Evolutionary conservation across 2,329 filamentous ascomycete genomes (phyloP).

Genomic region (Arthrobotrys iridis): DNA sequence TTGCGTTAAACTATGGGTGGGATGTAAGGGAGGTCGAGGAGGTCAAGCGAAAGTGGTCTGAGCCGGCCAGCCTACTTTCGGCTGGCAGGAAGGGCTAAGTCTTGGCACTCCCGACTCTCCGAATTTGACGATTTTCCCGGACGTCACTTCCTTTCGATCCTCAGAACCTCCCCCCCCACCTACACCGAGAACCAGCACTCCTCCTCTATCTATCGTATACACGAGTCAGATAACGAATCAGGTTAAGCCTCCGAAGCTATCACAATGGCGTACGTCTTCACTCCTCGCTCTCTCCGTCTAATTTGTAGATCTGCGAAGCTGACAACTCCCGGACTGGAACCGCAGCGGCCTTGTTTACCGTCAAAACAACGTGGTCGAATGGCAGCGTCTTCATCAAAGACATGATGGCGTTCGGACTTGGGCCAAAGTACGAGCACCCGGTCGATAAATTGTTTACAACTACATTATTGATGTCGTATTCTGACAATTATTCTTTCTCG

Average conservation of each 20-base stretch:
- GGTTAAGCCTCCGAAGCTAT: slow-evolving; percentile 16
- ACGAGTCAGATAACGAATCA: slow-evolving; percentile 32
- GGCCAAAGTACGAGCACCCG: slow-evolving; percentile 68
- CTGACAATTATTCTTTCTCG: slow-evolving; percentile 29
- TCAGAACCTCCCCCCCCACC: slow-evolving; percentile 17
- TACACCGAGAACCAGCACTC: slow-evolving; percentile 7
- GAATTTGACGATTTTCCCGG: slow-evolving; percentile 38
- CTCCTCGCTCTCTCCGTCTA: slow-evolving; percentile 3
- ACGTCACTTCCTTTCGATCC: slow-evolving; percentile 52
- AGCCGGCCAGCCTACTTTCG: slow-evolving; percentile 25
- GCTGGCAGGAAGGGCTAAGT: slow-evolving; percentile 20
- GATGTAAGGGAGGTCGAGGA: slow-evolving; percentile 13
- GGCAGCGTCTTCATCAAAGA: slow-evolving; percentile 74
- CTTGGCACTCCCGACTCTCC: slow-evolving; percentile 53
- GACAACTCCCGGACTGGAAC: slow-evolving; percentile 42
- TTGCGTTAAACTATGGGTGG: slow-evolving; percentile 2
- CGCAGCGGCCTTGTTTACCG: slow-evolving; percentile 68
- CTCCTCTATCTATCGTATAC: neutral
- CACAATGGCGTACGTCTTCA: slow-evolving; percentile 50
- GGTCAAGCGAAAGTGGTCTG: slow-evolving; percentile 52
- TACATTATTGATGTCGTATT: slow-evolving; percentile 4
- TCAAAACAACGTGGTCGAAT: slow-evolving; percentile 74
- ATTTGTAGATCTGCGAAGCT: slow-evolving; percentile 28
- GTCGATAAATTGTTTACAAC: neutral
- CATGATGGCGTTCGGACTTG: slow-evolving; percentile 74